These are phyloP conservation scores for Musa beccarii DNA, from an alignment of 176 grass and related monocot genomes.

Conservation along the genomic window DNA sequence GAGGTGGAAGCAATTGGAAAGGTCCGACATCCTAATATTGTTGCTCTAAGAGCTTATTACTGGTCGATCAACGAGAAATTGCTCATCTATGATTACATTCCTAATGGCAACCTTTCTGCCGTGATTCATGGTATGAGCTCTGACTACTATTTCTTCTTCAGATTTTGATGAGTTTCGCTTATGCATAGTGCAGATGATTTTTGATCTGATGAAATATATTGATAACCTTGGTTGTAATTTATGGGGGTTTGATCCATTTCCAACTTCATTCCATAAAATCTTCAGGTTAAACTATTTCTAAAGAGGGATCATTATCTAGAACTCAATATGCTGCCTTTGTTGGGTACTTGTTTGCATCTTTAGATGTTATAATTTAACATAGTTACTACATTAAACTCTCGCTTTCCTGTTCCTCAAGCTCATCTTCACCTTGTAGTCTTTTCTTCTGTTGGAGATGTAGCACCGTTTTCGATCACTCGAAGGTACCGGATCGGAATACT, in stretches of 20 bases:
- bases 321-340: background rate
- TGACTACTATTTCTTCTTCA: background rate
- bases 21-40: conserved; percentile 83
- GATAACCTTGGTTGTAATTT: background rate
- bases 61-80: conserved; percentile 97
- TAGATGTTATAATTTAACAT: background rate
- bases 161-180: background rate
- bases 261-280: background rate
- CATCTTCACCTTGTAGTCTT: background rate
- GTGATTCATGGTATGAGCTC: conserved; percentile 72
- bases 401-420: background rate
- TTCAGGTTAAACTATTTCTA: background rate
- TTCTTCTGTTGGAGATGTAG: background rate
- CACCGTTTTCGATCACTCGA: background rate
- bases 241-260: background rate
- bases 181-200: background rate
- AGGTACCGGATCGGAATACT: background rate
- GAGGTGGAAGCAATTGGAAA: conserved; percentile 91
- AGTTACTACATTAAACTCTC: too few relatives aligned
- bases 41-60: conserved; percentile 84
- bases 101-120: conserved; percentile 71
- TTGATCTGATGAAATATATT: background rate
- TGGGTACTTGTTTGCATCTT: background rate
- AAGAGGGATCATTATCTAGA: background rate
- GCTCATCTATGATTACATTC: conserved; percentile 87